Evolutionary conservation across 2,329 filamentous ascomycete genomes (phyloP).

Genomic region (Piedraia hortae): DNA sequence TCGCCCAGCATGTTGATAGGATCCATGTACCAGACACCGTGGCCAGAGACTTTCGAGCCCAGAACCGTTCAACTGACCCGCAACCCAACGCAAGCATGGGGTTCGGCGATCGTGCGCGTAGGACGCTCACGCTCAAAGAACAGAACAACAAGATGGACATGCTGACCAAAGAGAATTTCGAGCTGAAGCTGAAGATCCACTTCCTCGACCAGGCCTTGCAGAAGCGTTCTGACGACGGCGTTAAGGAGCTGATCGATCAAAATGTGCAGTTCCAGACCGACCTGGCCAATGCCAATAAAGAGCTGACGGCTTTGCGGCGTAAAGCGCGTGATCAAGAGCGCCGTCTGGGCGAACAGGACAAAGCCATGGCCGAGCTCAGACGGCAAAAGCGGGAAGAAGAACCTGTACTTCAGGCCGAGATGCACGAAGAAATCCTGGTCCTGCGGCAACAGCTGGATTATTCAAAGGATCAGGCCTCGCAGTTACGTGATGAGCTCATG

Average conservation of each 20-base stretch:
- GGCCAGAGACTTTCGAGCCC: conserved; percentile 59
- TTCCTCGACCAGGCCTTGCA: conserved; percentile 84
- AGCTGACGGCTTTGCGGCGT: conserved; percentile 58
- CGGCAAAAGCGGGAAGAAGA: conserved; percentile 15
- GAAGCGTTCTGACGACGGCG: conserved; percentile 78
- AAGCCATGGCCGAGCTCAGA: conserved; percentile 21
- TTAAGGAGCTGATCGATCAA: conserved; percentile 94
- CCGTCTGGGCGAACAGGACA: conserved; percentile 32
- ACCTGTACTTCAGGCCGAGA: conserved; percentile 24
- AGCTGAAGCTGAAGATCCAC: conserved; percentile 89
- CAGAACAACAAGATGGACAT: conserved; percentile 94
- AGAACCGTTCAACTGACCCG: conserved; percentile 34
- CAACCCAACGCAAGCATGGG: conserved; percentile 12
- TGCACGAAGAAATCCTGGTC: conserved; percentile 66
- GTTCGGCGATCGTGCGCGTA: conserved; percentile 14
- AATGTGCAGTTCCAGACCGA: conserved; percentile 89
- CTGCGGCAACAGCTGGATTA: conserved; percentile 66
- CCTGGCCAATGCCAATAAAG: conserved; percentile 65
- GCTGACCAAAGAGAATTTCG: conserved; percentile 92
- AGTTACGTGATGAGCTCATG: conserved; percentile 49
- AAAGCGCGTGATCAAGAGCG: conserved; percentile 70
- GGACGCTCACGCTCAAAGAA: conserved; percentile 59
- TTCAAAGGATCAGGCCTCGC: conserved; percentile 60
- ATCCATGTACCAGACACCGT: conserved; percentile 78
- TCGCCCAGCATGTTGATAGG: conserved; percentile 66